Evolutionary conservation across 1,284 basidiomycete genomes (phyloP), one percentile per base, ranked within the genome.

Genomic region (Anthracocystis setariae): DNA sequence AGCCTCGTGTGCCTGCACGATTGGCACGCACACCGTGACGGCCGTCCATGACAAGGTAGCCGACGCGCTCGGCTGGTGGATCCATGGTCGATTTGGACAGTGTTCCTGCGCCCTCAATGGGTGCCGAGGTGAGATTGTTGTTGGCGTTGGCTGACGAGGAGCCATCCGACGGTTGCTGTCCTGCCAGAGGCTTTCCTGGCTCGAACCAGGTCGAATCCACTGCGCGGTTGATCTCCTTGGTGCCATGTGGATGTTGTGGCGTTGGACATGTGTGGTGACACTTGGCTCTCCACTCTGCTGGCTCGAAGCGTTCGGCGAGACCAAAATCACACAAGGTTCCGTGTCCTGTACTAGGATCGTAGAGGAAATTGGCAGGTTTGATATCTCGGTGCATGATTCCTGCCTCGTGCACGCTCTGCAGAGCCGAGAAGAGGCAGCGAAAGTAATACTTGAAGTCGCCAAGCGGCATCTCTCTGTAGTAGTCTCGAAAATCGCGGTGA

Each of bases 311-410:
- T 40, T 82, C 81, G 7, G 81, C 81, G 2, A 99, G 87, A 21
- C 95, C 95, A 84, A 98, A 97, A 84, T 98, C 95, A 74, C 93
- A 95, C 9, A 99, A 85, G 0, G 92, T 92, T 10, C 96, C 95
- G 7, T 90, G 86, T 2, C 91, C 91, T 4, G 90, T 91, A 43
- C 87, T 88, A 29, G 92, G 90, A 83, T 98, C 92, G 83, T 92
- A 98, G 32, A 98, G 87, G 81, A 98, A 98, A 84, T 98, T 98
- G 65, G 95, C 95, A 17, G 95, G 96, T 82, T 98, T 98, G 78
- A 98, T 92, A 83, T 98, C 95, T 35, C 95, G 92, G 84, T 98
- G 95, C 48, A 98, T 92, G 78, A 98, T 91, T 8, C 88, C 89
- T 47, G 92, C 87, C n/a, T 88, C 85, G 82, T 98, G 96, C 21